Evolutionary conservation across 495 filamentous ascomycete genomes (phyloP).

Genomic region (Symbiotaphrina buchneri): DNA sequence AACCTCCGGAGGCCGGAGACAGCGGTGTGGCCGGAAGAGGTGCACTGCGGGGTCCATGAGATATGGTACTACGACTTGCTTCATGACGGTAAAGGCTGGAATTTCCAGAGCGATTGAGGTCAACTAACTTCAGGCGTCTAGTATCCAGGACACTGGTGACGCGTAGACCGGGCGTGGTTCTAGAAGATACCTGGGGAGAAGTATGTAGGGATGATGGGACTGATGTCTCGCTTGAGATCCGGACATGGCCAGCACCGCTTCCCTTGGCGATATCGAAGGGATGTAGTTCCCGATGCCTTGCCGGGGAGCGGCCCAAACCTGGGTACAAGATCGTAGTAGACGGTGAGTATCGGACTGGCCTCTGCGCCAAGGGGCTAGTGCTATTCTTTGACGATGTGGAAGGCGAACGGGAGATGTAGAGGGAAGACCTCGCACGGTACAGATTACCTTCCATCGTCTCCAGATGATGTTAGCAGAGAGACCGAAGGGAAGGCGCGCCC

Average conservation of each 20-base stretch:
- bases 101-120: no score
- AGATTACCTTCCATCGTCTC: slow-evolving; percentile 88
- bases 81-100: no score
- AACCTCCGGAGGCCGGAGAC: no score
- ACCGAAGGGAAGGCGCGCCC: neutral
- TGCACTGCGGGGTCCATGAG: no score
- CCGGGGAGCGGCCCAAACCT: slow-evolving; percentile 7
- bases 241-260: slow-evolving; percentile 24
- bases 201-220: slow-evolving; percentile 19
- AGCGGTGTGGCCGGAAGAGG: no score
- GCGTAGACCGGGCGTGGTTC: no score
- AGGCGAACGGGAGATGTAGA: slow-evolving; percentile 34
- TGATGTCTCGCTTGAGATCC: slow-evolving; percentile 33
- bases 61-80: no score
- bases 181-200: slow-evolving; percentile 4
- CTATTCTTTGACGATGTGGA: slow-evolving; percentile 24
- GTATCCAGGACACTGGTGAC: no score
- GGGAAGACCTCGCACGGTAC: slow-evolving; percentile 50
- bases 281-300: slow-evolving; percentile 15
- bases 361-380: slow-evolving; percentile 8
- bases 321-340: slow-evolving; percentile 2
- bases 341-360: neutral
- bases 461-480: slow-evolving; percentile 2
- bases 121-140: no score
- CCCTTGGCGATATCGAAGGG: slow-evolving; percentile 8